phyloP scores from a whole-genome alignment of 139 green algal genomes.

The Spirogloea muscicola region DNA sequence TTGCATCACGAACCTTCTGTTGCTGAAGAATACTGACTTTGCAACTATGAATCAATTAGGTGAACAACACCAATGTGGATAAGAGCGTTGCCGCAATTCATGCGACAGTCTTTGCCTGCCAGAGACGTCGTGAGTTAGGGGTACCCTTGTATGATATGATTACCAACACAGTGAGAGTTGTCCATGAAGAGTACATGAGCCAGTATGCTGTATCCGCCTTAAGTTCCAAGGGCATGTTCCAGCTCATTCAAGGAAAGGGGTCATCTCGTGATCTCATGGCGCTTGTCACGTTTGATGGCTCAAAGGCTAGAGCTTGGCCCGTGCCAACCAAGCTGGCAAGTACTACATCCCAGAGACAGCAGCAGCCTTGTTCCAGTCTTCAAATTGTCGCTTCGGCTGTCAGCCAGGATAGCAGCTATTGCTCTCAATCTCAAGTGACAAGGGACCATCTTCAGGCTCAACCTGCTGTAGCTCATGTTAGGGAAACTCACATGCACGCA shows the following conservation, averaged over 20 bases:
- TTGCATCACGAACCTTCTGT: too few relatives aligned
- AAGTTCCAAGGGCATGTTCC: conserved; percentile 51
- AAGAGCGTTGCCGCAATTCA: conserved; percentile 82
- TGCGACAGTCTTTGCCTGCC: conserved; percentile 67
- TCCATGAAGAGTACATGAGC: conserved; percentile 57
- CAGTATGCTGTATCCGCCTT: conserved; percentile 36
- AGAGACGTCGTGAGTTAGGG: conserved; percentile 46
- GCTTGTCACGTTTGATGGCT: neutral
- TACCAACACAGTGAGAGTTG: conserved; percentile 42
- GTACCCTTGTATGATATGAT: conserved; percentile 50
- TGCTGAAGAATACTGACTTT: too few relatives aligned
- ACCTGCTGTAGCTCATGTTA: too few relatives aligned
- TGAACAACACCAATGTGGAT: conserved; percentile 94
- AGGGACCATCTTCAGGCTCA: too few relatives aligned
- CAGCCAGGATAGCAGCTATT: too few relatives aligned
- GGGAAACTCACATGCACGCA: too few relatives aligned
- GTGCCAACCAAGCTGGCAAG: too few relatives aligned
- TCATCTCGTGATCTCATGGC: neutral
- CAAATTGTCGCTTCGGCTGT: too few relatives aligned
- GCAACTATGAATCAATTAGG: too few relatives aligned
- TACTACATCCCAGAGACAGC: too few relatives aligned
- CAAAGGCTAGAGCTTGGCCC: neutral
- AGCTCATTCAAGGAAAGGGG: conserved; percentile 45
- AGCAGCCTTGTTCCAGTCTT: too few relatives aligned
- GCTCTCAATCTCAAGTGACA: too few relatives aligned